Percentiles rank a stretch among this genome's conserved stretches.
Conservation (phyloP, 129 eudicot genomes). For the Chrysanthemum lavandulifolium region DNA sequence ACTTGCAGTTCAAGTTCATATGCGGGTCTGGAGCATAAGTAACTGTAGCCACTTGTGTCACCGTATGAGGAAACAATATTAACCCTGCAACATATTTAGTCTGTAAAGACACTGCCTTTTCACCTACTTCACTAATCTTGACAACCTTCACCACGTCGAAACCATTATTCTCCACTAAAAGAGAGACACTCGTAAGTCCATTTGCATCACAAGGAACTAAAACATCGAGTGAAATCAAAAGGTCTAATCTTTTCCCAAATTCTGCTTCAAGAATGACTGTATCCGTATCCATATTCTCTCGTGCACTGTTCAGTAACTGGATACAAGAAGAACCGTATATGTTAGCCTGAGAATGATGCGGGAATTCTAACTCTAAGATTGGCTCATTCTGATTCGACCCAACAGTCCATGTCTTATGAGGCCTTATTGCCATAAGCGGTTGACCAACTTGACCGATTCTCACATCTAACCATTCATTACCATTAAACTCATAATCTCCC, state of each 20-base stretch:
- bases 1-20: conserved; percentile 45
- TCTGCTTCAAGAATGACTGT: conserved; percentile 61
- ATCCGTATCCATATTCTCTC: conserved; percentile 38
- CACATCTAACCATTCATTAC: conserved; percentile 47
- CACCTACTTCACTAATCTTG: conserved; percentile 48
- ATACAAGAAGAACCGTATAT: conserved; percentile 54
- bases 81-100: conserved; percentile 66
- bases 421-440: conserved; percentile 55
- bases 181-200: conserved; percentile 43
- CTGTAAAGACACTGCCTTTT: conserved; percentile 33
- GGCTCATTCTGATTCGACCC: conserved; percentile 48
- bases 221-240: conserved; percentile 51
- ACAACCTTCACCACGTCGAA: conserved; percentile 48
- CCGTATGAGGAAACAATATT: conserved; percentile 64
- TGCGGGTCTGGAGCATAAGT: conserved; percentile 33
- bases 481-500: conserved; percentile 31
- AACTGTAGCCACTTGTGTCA: conserved; percentile 65
- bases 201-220: conserved; percentile 45
- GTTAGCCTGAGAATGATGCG: conserved; percentile 39
- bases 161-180: conserved; percentile 56
- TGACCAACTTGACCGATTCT: conserved; percentile 38
- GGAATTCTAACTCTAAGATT: conserved; percentile 60
- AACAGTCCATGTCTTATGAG: conserved; percentile 60
- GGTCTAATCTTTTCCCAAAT: conserved; percentile 22
- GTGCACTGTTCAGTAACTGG: conserved; percentile 41